Conservation (phyloP, 345 rosid genomes). For the Schrenkiella parvula region DNA sequence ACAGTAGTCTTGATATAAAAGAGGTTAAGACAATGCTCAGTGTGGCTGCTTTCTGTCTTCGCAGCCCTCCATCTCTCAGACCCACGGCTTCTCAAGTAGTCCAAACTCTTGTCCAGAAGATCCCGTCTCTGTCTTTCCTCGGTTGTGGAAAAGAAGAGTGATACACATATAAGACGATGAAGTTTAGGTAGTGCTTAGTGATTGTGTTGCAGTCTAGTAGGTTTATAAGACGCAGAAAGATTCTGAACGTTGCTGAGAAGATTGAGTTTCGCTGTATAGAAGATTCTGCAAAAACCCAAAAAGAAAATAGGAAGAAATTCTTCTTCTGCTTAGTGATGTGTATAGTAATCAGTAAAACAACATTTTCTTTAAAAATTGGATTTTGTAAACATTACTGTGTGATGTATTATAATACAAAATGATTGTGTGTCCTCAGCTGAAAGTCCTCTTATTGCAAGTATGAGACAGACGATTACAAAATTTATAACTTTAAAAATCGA, state of each 20-base stretch:
- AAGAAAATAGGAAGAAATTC: not conserved
- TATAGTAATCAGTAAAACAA: constrained; percentile 11
- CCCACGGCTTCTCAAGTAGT: constrained; percentile 58
- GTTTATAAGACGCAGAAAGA: not conserved
- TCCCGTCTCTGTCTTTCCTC: constrained; percentile 37
- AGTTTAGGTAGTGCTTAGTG: constrained; percentile 33
- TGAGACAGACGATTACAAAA: not conserved
- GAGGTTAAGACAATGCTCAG: constrained; percentile 55
- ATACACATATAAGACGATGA: constrained; percentile 5
- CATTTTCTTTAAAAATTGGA: not conserved
- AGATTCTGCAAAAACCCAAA: constrained; percentile 10
- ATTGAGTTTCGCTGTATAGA: constrained; percentile 15
- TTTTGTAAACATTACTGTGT: constrained; percentile 8
- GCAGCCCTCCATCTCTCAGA: constrained; percentile 47
- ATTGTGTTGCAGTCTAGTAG: constrained; percentile 10
- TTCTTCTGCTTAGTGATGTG: constrained; percentile 10
- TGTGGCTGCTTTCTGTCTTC: constrained; percentile 50
- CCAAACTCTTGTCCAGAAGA: constrained; percentile 33
- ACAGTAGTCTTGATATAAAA: constrained; percentile 41
- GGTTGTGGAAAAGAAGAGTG: constrained; percentile 13
- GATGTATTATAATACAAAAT: constrained; percentile 5
- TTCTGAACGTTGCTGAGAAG: constrained; percentile 15
- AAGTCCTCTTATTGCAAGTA: not conserved
- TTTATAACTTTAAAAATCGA: not conserved
- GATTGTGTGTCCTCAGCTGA: not conserved